A percentile compares a stretch with the other conserved stretches of the same genome.
Evolutionary conservation across 2,329 filamentous ascomycete genomes (phyloP).

Genomic region (Fusarium keratoplasticum): DNA sequence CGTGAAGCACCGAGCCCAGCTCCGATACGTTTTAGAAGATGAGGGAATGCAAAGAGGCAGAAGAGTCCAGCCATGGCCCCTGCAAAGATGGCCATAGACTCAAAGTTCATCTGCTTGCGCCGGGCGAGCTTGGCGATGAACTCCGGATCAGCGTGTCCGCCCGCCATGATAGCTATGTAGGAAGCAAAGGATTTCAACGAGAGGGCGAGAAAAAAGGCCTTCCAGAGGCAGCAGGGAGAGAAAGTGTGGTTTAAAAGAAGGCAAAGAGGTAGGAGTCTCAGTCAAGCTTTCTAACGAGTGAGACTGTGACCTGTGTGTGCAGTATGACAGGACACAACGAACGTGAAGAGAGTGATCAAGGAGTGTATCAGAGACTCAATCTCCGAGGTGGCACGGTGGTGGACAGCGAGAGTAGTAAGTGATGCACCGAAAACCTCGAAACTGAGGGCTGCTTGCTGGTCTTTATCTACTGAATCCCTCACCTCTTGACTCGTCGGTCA

Average conservation of each 20-base stretch:
- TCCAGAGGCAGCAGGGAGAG: background rate
- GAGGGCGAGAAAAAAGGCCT: background rate
- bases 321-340: conserved; percentile 32
- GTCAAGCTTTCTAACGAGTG: conserved; percentile 22
- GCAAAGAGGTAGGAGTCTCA: background rate
- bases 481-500: background rate
- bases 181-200: background rate
- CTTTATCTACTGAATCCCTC: conserved; percentile 9
- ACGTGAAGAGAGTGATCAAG: conserved; percentile 25
- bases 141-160: conserved; percentile 25
- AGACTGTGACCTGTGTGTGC: conserved; percentile 16
- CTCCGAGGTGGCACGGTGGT: conserved; percentile 26
- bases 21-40: conserved; percentile 26
- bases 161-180: conserved; percentile 28
- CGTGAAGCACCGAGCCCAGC: conserved; percentile 19
- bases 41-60: conserved; percentile 16
- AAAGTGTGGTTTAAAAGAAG: background rate
- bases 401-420: conserved; percentile 14
- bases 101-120: conserved; percentile 41
- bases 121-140: conserved; percentile 38
- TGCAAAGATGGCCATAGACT: conserved; percentile 41
- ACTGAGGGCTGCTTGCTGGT: background rate
- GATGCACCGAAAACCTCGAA: conserved; percentile 8
- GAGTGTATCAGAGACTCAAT: conserved; percentile 25
- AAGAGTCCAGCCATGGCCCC: conserved; percentile 28